These are phyloP conservation scores for Cladosporium sp. DNA, from an alignment of 2,329 filamentous ascomycete species.

Conservation along the genomic window DNA sequence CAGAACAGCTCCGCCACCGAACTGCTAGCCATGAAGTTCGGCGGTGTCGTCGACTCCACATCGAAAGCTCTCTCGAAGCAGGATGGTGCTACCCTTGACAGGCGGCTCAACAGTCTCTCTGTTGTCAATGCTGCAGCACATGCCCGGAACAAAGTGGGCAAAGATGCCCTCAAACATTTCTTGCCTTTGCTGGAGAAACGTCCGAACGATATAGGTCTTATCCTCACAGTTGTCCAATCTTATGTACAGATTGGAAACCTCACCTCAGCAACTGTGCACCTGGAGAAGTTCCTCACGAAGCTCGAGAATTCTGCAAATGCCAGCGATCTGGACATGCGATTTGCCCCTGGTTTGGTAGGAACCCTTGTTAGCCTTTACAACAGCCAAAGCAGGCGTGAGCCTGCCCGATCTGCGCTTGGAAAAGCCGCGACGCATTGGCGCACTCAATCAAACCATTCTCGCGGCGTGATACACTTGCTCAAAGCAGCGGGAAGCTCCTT, in stretches of 20 bases:
- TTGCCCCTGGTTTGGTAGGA: slow-evolving; percentile 77
- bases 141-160: slow-evolving; percentile 56
- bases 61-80: slow-evolving; percentile 43
- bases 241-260: slow-evolving; percentile 67
- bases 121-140: slow-evolving; percentile 70
- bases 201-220: slow-evolving; percentile 72
- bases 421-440: slow-evolving; percentile 80
- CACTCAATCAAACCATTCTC: slow-evolving; percentile 44
- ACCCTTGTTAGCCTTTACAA: slow-evolving; percentile 74
- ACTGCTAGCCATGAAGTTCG: slow-evolving; percentile 61
- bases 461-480: slow-evolving; percentile 56
- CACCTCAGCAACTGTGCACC: slow-evolving; percentile 64
- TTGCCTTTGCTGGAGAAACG: slow-evolving; percentile 64
- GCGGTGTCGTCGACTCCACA: slow-evolving; percentile 56
- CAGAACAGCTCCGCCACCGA: slow-evolving; percentile 61
- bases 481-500: slow-evolving; percentile 78
- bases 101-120: slow-evolving; percentile 48
- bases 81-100: slow-evolving; percentile 35
- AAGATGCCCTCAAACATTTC: slow-evolving; percentile 63
- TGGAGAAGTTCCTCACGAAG: slow-evolving; percentile 68
- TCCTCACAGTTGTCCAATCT: slow-evolving; percentile 74
- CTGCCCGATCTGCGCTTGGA: slow-evolving; percentile 66
- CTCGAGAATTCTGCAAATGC: slow-evolving; percentile 57
- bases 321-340: slow-evolving; percentile 60
- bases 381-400: slow-evolving; percentile 63